These are phyloP conservation scores for Plasmodium knowlesi DNA, from an alignment of 169 alveolate species.

Conservation along the genomic window DNA sequence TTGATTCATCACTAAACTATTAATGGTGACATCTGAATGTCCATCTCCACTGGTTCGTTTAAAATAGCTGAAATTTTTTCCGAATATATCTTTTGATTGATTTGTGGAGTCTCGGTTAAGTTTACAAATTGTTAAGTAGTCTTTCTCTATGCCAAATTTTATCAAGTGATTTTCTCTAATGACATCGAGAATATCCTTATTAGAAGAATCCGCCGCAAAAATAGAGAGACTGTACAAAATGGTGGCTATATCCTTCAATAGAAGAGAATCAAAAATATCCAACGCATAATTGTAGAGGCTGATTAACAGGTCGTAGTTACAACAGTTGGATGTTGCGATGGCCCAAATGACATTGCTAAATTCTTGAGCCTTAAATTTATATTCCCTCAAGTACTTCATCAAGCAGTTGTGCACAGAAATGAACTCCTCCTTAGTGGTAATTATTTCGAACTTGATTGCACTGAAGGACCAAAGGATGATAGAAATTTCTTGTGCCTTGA, in stretches of 20 bases:
- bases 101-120: neutral
- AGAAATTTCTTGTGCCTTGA: constrained; percentile 62
- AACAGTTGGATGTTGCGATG: constrained; percentile 24
- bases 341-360: constrained; percentile 72
- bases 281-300: constrained; percentile 50
- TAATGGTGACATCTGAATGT: neutral
- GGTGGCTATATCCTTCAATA: constrained; percentile 40
- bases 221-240: constrained; percentile 42
- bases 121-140: constrained; percentile 36
- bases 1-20: neutral
- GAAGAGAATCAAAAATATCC: constrained; percentile 22
- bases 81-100: neutral
- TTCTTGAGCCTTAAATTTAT: constrained; percentile 63
- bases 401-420: constrained; percentile 11
- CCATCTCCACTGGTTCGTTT: neutral
- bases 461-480: constrained; percentile 66
- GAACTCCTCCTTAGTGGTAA: constrained; percentile 35
- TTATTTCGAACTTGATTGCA: constrained; percentile 28
- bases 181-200: constrained; percentile 9
- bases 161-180: constrained; percentile 8
- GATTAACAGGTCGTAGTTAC: constrained; percentile 34
- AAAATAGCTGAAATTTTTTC: neutral
- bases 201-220: constrained; percentile 49
- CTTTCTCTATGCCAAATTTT: constrained; percentile 6
- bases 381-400: constrained; percentile 8